Conservation (phyloP, 257 asterid genomes). For the Salvia hispanica region DNA sequence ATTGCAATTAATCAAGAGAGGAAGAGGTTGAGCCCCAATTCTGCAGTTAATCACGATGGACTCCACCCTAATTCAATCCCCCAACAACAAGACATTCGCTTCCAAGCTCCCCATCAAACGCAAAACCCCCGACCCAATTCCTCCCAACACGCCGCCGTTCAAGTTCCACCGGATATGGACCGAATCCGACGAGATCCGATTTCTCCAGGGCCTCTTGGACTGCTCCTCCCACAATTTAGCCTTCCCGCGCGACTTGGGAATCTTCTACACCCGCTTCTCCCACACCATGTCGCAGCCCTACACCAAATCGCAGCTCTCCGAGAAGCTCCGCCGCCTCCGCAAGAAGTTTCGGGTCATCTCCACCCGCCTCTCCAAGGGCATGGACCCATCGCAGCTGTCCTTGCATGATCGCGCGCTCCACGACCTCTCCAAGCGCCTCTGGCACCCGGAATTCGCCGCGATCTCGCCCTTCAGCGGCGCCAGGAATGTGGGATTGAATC, state of each 20-base stretch:
- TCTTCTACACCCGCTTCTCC: slow-evolving; percentile 70
- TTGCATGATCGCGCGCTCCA: slow-evolving; percentile 69
- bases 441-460: slow-evolving; percentile 68
- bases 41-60: slow-evolving; percentile 49
- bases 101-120: slow-evolving; percentile 88
- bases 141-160: slow-evolving; percentile 54
- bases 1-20: slow-evolving; percentile 9
- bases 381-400: slow-evolving; percentile 52
- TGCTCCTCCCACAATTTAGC: slow-evolving; percentile 49
- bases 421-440: slow-evolving; percentile 56
- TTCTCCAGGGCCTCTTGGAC: slow-evolving; percentile 63
- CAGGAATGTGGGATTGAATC: slow-evolving; percentile 34
- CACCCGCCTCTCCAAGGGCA: slow-evolving; percentile 54
- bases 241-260: slow-evolving; percentile 70
- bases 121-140: slow-evolving; percentile 53
- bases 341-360: slow-evolving; percentile 73
- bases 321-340: slow-evolving; percentile 77
- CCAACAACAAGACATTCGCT: slow-evolving; percentile 35
- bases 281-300: slow-evolving; percentile 78
- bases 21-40: slow-evolving; percentile 30
- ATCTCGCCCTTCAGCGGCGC: slow-evolving; percentile 59
- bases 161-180: slow-evolving; percentile 89
- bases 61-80: slow-evolving; percentile 50
- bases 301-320: slow-evolving; percentile 79
- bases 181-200: slow-evolving; percentile 87